Base-by-base conservation (phyloP, 176 grass and related monocot species). In the Zoysia pacifica region DNA sequence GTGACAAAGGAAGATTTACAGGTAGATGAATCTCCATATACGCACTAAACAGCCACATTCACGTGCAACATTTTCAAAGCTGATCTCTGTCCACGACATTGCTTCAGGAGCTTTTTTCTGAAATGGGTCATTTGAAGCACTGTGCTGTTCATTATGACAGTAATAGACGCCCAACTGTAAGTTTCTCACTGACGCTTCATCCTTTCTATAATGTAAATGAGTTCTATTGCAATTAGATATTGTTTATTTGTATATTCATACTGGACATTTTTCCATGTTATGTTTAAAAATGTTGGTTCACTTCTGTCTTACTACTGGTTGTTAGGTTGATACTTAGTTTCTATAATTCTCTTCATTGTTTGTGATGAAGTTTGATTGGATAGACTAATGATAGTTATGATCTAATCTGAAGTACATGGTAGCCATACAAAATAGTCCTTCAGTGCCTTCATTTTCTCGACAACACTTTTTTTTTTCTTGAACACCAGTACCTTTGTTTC, bases 121-220 rank as follows among this genome's bases (percentile, higher is more conserved):
- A 99, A 79, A 78, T 95, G 69, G 96, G 96, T 54, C 86, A 89
- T 79, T 88, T 99, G 83, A 95, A 95, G 88, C 93, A 84, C 44
- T 95, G 82, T 81, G 90, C 88, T 91, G 93, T 99, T 93, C 96
- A 99, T 89, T 99, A 95, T 48, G 88, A 99, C 67, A 90, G 81
- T 78, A 88, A 93, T 80, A 91, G 93, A 19, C 88, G 46, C 59
- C 81, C 96, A 75, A 95, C 89, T 68, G 96, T 99, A 83, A 85
- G 88, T 94, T 41, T 19, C 13, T 89, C 61, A 66, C 60, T 19
- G 46, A 77, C 65, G 10, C 20, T 68, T 84, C 44, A 3, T 40
- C 65, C 44, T 82, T 77, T 69, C 56, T 85, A 41, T 13, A 43
- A 42, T 14, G 18, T 45, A 65, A 49, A 42, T 83, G 48, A 9